Base-by-base conservation (phyloP, 331 rosid species). In the Dryas integrifolia region DNA sequence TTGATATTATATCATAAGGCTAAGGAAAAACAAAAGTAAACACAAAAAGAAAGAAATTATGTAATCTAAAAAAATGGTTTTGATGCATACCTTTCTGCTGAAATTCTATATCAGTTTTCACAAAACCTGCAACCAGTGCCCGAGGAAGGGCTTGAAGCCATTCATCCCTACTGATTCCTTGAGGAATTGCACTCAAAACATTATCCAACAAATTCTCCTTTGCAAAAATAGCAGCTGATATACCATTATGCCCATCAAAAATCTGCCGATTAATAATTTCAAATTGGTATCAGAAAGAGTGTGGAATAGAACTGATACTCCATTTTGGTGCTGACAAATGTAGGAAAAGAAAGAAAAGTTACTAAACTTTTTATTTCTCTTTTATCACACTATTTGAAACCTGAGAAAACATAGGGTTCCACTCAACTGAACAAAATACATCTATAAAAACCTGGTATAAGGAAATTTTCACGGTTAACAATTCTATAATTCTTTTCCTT, bases 101-200 rank as follows among this genome's bases (percentile, higher is more conserved):
- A 83, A 95, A 92, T 85, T 95, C 99, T 49, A 86, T 92, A 81
- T 95, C 99, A 70, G 99, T 89, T 89, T 95, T 95, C 76, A 95
- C 97, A 77, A 95, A 95, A 71, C 97, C 96, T 46, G 89, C 99
- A 75, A 95, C 99, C 74, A 95, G 76, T 7, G 99, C 97, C 63
- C 99, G 97, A 55, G 99, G 99, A 71, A 92, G 97, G 61, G 90
- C 90, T 75, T 85, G 99, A 58, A 95, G 96, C 99, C 99, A 95
- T 26, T 87, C 92, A 57, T 92, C 93, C 85, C 97, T 84, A 81
- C 89, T 88, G 77, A 76, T 80, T 77, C 90, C 99, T 86, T 85
- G 96, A 0, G 99, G 96, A 78, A 95, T 84, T 71, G 97, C 99
- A 83, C 93, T 92, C 88, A 95, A 78, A 65, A 95, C 90, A 78